Conservation (phyloP, 75 land plant genomes). For the Isoetes taiwanensis region DNA sequence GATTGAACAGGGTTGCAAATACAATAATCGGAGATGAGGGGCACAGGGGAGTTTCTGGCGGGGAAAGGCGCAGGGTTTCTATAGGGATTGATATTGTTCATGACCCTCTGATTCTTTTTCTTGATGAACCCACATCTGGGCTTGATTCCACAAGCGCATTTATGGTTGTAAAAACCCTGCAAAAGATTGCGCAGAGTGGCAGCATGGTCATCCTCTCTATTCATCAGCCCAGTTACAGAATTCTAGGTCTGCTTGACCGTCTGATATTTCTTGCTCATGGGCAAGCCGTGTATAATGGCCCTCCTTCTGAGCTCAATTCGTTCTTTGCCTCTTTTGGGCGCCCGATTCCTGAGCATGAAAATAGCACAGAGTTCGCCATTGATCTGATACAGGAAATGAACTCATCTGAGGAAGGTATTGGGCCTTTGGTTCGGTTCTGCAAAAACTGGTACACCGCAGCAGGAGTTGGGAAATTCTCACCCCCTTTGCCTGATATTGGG, state of each 20-base stretch:
- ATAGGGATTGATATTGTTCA: constrained; percentile 61
- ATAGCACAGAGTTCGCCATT: constrained; percentile 54
- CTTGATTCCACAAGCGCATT: constrained; percentile 41
- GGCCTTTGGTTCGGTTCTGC: constrained; percentile 42
- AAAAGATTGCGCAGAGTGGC: constrained; percentile 39
- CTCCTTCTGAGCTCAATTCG: constrained; percentile 24
- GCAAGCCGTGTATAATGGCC: constrained; percentile 43
- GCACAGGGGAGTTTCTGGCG: constrained; percentile 53
- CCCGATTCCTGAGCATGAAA: constrained; percentile 59
- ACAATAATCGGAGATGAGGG: constrained; percentile 65
- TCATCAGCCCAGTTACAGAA: constrained; percentile 60
- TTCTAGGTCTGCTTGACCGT: constrained; percentile 39
- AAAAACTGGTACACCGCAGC: constrained; percentile 29
- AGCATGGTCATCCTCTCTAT: constrained; percentile 65
- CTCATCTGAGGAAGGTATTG: constrained; percentile 25
- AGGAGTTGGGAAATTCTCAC: neutral
- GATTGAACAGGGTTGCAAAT: constrained; percentile 32
- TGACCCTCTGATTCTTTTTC: constrained; percentile 47
- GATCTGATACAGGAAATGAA: constrained; percentile 35
- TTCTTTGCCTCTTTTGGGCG: constrained; percentile 46
- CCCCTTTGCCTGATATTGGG: constrained; percentile 13
- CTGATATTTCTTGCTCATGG: constrained; percentile 55
- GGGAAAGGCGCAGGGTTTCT: constrained; percentile 52
- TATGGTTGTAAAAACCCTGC: constrained; percentile 1
- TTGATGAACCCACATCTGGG: constrained; percentile 75